Conservation (phyloP, 345 rosid species). For the Linum lewisii region DNA sequence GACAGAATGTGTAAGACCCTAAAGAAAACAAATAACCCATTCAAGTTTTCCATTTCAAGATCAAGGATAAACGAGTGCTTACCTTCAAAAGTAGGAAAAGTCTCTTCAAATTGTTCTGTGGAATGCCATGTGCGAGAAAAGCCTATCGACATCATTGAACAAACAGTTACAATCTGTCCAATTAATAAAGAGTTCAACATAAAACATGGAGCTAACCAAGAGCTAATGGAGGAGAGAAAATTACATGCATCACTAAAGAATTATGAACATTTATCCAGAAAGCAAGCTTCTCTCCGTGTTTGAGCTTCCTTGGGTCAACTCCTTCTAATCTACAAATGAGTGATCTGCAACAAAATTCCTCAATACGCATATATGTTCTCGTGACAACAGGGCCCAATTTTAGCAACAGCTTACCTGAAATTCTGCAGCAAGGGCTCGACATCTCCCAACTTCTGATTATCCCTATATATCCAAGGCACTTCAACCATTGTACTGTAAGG, state of each 20-base stretch:
- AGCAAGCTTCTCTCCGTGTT: conserved; percentile 84
- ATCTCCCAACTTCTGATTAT: conserved; percentile 63
- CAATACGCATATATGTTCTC: conserved; percentile 2
- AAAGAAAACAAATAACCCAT: not conserved
- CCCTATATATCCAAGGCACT: conserved; percentile 73
- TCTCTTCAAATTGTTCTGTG: conserved; percentile 81
- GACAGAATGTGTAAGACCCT: conserved; percentile 11
- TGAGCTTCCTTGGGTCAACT: conserved; percentile 61
- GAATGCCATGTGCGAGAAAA: conserved; percentile 83
- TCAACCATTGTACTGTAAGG: conserved; percentile 82
- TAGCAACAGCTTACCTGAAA: conserved; percentile 49
- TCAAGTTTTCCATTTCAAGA: not conserved
- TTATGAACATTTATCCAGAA: conserved; percentile 97
- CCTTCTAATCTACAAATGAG: conserved; percentile 69
- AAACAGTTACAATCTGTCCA: conserved; percentile 5
- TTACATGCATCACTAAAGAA: conserved; percentile 95
- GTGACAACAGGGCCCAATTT: conserved; percentile 3
- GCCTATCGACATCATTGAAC: conserved; percentile 34
- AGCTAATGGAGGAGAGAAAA: conserved; percentile 9
- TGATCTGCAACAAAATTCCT: conserved; percentile 38
- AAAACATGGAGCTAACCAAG: not conserved
- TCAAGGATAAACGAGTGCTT: conserved; percentile 5
- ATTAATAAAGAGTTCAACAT: conserved; percentile 10
- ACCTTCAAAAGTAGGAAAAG: conserved; percentile 75
- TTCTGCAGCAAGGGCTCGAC: conserved; percentile 74